A percentile compares a stretch with the other conserved stretches of the same genome.
Evolutionary conservation across 495 filamentous ascomycete species (phyloP).

Genomic region (Neurospora cerealis): DNA sequence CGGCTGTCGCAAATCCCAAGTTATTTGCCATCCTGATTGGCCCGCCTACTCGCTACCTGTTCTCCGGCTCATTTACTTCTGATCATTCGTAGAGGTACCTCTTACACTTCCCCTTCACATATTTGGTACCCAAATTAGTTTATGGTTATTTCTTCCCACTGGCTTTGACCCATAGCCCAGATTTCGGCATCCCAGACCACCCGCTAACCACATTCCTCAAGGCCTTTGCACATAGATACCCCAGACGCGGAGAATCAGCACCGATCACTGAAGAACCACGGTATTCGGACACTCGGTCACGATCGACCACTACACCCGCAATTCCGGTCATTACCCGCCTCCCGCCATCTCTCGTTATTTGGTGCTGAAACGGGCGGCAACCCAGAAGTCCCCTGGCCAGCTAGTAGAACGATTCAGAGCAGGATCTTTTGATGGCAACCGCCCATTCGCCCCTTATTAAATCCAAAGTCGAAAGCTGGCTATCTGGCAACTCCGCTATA

Average conservation of each 20-base stretch:
- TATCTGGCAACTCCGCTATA: constrained; percentile 21
- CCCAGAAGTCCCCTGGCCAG: constrained; percentile 7
- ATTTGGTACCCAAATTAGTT: constrained; percentile 9
- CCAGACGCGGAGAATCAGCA: not conserved
- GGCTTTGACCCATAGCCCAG: not conserved
- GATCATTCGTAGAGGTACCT: constrained; percentile 5
- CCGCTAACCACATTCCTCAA: not conserved
- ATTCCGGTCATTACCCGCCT: constrained; percentile 14
- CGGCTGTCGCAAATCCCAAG: constrained; percentile 17
- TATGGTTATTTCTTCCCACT: constrained; percentile 7
- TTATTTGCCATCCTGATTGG: constrained; percentile 20
- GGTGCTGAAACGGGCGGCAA: constrained; percentile 8
- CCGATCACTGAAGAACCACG: not conserved
- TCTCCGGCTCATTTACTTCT: constrained; percentile 9
- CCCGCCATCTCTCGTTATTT: constrained; percentile 12
- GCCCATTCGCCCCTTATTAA: constrained; percentile 22
- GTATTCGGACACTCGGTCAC: not conserved
- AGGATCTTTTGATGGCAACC: constrained; percentile 23
- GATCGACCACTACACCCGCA: constrained; percentile 11
- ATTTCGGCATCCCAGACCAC: not conserved
- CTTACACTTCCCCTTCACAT: not conserved
- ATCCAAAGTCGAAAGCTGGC: constrained; percentile 22
- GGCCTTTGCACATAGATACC: not conserved
- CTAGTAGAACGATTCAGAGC: constrained; percentile 11
- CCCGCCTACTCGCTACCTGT: constrained; percentile 17